Conservation (phyloP, 495 filamentous ascomycete species). For the Glonium stellatum region DNA sequence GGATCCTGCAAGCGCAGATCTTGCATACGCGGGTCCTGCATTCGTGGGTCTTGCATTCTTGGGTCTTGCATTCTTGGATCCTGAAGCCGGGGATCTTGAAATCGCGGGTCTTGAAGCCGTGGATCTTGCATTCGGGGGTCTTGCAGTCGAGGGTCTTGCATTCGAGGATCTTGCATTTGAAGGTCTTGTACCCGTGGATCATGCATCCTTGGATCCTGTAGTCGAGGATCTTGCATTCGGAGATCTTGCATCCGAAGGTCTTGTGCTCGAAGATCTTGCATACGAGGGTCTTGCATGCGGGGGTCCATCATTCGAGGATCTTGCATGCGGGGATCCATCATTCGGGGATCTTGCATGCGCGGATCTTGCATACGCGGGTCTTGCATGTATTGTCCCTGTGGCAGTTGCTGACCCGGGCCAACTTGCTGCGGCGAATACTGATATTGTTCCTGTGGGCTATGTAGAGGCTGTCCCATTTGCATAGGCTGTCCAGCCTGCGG, state of each 20-base stretch:
- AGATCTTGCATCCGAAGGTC: background rate
- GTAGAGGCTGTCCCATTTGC: background rate
- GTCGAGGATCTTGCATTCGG: background rate
- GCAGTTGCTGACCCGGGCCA: background rate
- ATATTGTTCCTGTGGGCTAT: background rate
- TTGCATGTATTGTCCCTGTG: background rate
- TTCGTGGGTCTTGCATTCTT: conserved; percentile 3
- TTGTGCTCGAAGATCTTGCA: background rate
- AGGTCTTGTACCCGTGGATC: background rate
- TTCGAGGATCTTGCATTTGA: background rate
- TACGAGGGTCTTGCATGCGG: conserved; percentile 6
- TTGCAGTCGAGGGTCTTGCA: conserved; percentile 6
- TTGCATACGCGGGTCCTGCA: conserved; percentile 3
- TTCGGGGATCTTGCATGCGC: background rate
- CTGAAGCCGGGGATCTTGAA: conserved; percentile 4
- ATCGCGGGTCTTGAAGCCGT: background rate
- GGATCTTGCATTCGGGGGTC: conserved; percentile 6
- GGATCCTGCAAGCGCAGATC: background rate
- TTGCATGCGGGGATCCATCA: no score
- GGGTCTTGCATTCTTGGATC: conserved; percentile 5
- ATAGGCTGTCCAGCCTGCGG: background rate
- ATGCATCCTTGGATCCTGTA: background rate
- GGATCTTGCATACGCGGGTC: background rate
- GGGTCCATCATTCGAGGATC: background rate
- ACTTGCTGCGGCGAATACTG: conserved; percentile 3